These are phyloP conservation scores for Erodium maritimum DNA, from an alignment of 345 rosid genomes.

Conservation along the genomic window DNA sequence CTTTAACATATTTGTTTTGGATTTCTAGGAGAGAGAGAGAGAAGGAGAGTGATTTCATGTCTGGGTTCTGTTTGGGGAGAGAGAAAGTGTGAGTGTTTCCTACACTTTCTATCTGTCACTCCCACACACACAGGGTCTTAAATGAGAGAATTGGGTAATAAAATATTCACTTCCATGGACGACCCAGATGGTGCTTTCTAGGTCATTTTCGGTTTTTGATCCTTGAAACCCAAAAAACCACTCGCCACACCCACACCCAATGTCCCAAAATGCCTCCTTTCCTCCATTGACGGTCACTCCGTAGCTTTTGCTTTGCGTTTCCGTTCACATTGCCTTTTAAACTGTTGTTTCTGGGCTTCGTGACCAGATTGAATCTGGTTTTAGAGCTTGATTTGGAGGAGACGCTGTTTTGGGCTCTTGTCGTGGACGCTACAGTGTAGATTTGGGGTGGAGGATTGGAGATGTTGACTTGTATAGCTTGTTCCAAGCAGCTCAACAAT, in stretches of 20 bases:
- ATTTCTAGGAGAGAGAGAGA: background rate
- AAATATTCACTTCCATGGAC: background rate
- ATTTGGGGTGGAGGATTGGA: background rate
- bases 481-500: conserved; percentile 61
- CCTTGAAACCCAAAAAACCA: background rate
- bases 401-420: too few relatives aligned
- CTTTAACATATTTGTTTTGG: background rate
- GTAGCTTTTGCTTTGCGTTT: too few relatives aligned
- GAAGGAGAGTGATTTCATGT: background rate
- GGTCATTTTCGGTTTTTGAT: background rate
- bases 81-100: background rate
- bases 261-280: background rate
- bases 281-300: background rate
- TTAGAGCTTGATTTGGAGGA: background rate
- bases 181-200: background rate
- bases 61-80: background rate
- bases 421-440: too few relatives aligned
- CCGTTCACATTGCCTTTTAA: too few relatives aligned
- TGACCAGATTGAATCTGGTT: too few relatives aligned
- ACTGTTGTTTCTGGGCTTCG: too few relatives aligned
- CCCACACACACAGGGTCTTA: background rate
- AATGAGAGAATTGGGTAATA: too few relatives aligned
- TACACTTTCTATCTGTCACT: background rate
- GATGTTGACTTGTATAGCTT: conserved; percentile 89
- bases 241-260: background rate